phyloP scores from a whole-genome alignment of 495 filamentous ascomycete species.

The Glarea lozoyensis region DNA sequence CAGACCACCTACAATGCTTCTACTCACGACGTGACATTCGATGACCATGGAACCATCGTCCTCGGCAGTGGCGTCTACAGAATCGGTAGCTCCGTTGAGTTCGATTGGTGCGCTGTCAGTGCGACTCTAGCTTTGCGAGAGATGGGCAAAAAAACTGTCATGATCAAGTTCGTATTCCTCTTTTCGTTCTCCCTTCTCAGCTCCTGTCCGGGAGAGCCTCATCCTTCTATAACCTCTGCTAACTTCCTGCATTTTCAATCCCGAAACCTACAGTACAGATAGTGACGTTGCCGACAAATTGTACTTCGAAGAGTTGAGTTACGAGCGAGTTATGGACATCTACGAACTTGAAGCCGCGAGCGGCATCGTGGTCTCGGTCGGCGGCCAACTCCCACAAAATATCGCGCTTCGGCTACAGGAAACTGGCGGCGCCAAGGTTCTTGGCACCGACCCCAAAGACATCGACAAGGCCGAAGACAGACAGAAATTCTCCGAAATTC shows the following conservation, averaged over 20 bases:
- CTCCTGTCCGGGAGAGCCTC: conserved; percentile 1
- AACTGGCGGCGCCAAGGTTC: conserved; percentile 74
- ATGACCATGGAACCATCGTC: conserved; percentile 72
- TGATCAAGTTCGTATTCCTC: conserved; percentile 65
- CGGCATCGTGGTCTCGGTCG: conserved; percentile 91
- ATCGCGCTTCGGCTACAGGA: conserved; percentile 95
- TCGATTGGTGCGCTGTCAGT: conserved; percentile 98
- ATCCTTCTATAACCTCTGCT: conserved; percentile 1
- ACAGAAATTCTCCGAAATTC: conserved; percentile 96
- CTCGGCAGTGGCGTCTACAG: conserved; percentile 93
- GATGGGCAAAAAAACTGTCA: conserved; percentile 95
- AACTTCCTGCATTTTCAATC: conserved; percentile 24
- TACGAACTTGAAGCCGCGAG: conserved; percentile 81
- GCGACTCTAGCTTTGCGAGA: conserved; percentile 74
- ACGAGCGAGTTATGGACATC: conserved; percentile 68
- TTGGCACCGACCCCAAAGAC: conserved; percentile 85
- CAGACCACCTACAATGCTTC: conserved; percentile 90
- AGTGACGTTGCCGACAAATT: conserved; percentile 91
- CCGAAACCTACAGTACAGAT: conserved; percentile 83
- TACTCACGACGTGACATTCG: conserved; percentile 90
- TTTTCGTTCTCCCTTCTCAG: conserved; percentile 1
- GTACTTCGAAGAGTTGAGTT: conserved; percentile 96
- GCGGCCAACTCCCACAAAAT: conserved; percentile 94
- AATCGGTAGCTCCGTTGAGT: conserved; percentile 95
- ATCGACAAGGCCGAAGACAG: conserved; percentile 96